Evolutionary conservation across 148 eudicot species (phyloP), one percentile per base, ranked within the genome.

Genomic region (Rhododendron griersonianum): DNA sequence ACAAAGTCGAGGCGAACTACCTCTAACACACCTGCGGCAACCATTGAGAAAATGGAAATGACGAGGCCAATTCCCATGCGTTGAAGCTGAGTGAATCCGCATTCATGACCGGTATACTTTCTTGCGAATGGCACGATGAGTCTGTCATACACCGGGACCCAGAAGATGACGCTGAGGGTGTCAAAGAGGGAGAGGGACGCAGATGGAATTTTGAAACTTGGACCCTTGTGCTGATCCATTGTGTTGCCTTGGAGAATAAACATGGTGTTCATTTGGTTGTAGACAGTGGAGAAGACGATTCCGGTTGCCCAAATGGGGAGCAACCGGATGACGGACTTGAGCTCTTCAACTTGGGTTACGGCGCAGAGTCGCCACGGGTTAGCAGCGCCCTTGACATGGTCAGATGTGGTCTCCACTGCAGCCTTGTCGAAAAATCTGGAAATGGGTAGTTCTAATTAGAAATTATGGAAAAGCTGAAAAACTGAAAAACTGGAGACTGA

Each of bases 371-470:
- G 88, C 96, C 96, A 94, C 21, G 89, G 87, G 48, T 81, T 84
- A 28, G 89, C 82, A 28, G 41, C 51, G 44, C 88, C 67, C 30
- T 81, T 82, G 57, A 67, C 47, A 2, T 2, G 13, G 23, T 91
- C 92, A 23, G 83, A 2, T 47, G 87, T 86, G 3, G 90, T 88
- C 85, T 90, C 82, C 47, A 92, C 89, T 2, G 93, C 92, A 13
- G 96, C 96, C 86, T 91, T 93, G 87, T 94, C 95, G 3, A 94
- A 82, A 86, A 87, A 94, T 86, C 95, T 94, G 87, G 37, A 83
- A 61, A 39, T 44, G 33, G 41, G 30, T 28, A 50, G 18, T 80
- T 79, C 37, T 47, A 48, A 11, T 79, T 79, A 79, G 81, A 13
- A 79, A 47, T 15, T 28, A 71, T 71, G 77, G 37, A 71, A 47